Evolutionary conservation across 228 moss, liverwort and hornwort species (phyloP).

Genomic region (Sphagnum magellanicum): DNA sequence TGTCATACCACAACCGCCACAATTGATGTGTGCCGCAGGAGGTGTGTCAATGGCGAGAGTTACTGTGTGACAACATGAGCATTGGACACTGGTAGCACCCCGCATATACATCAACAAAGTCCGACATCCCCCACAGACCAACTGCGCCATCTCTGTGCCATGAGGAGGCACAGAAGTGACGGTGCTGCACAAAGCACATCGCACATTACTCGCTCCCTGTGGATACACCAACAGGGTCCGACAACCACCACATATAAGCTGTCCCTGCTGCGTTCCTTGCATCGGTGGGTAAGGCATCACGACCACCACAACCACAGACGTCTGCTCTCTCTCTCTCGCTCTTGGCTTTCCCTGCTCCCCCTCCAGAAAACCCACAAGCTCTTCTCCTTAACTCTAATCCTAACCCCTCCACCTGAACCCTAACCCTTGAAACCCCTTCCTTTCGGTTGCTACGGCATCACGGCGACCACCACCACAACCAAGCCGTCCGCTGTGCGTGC

Average conservation of each 20-base stretch:
- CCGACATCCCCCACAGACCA: slow-evolving; percentile 78
- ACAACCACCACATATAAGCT: slow-evolving; percentile 87
- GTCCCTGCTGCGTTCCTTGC: slow-evolving; percentile 58
- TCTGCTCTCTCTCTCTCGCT: no score
- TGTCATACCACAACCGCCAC: slow-evolving; percentile 59
- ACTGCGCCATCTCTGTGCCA: slow-evolving; percentile 71
- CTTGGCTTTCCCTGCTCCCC: no score
- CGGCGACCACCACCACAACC: no score
- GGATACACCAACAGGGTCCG: slow-evolving; percentile 82
- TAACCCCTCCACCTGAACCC: no score
- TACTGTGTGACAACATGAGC: slow-evolving; percentile 65
- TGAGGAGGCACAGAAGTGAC: slow-evolving; percentile 79
- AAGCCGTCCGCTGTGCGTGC: no score
- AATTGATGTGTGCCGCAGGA: slow-evolving; percentile 59
- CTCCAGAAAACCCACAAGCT: no score
- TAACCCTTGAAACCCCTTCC: no score
- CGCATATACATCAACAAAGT: slow-evolving; percentile 89
- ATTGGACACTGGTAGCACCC: slow-evolving; percentile 85
- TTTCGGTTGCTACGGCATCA: no score
- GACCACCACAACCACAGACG: no score
- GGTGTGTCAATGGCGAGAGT: slow-evolving; percentile 58
- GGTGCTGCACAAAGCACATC: slow-evolving; percentile 85
- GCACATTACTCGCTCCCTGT: slow-evolving; percentile 77
- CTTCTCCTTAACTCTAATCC: no score
- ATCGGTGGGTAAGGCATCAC: slow-evolving; percentile 58